These are phyloP conservation scores for Bondarzewia mesenterica DNA, from an alignment of 1,284 basidiomycete genomes.

Conservation along the genomic window DNA sequence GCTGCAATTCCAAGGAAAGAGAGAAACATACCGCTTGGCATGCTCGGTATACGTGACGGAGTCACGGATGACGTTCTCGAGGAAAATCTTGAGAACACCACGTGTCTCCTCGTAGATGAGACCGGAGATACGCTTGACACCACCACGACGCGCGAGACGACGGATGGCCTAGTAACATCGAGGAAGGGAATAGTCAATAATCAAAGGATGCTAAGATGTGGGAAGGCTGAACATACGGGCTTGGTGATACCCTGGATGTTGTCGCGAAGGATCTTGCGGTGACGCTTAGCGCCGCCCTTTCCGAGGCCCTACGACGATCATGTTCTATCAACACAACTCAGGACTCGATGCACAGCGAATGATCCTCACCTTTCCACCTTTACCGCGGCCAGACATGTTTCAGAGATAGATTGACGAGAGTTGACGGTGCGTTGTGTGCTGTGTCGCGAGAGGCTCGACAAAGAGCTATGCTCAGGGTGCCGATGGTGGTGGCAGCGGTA, in stretches of 20 bases:
- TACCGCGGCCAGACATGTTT: conserved; percentile 34
- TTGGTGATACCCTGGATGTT: conserved; percentile 66
- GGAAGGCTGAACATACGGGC: conserved; percentile 22
- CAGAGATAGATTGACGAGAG: neutral
- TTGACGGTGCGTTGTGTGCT: neutral
- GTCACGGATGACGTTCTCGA: conserved; percentile 73
- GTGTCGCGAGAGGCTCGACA: neutral
- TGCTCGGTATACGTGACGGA: conserved; percentile 87
- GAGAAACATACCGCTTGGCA: conserved; percentile 54
- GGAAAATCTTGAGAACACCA: conserved; percentile 79
- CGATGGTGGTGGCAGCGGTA: neutral
- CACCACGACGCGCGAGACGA: conserved; percentile 78
- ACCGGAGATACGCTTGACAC: conserved; percentile 78
- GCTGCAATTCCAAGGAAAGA: neutral
- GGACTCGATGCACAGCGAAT: neutral
- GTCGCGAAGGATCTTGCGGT: conserved; percentile 65
- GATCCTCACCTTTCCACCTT: conserved; percentile 29
- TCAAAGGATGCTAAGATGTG: neutral
- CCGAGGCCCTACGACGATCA: conserved; percentile 39
- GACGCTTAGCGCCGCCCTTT: conserved; percentile 68
- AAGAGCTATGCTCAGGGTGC: conserved; percentile 2
- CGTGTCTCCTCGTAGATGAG: conserved; percentile 79
- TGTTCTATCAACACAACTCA: conserved; percentile 5
- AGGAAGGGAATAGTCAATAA: neutral
- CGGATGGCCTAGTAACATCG: conserved; percentile 51